These are phyloP conservation scores for Blastomyces parvus DNA, from an alignment of 2,329 filamentous ascomycete genomes.

Conservation along the genomic window DNA sequence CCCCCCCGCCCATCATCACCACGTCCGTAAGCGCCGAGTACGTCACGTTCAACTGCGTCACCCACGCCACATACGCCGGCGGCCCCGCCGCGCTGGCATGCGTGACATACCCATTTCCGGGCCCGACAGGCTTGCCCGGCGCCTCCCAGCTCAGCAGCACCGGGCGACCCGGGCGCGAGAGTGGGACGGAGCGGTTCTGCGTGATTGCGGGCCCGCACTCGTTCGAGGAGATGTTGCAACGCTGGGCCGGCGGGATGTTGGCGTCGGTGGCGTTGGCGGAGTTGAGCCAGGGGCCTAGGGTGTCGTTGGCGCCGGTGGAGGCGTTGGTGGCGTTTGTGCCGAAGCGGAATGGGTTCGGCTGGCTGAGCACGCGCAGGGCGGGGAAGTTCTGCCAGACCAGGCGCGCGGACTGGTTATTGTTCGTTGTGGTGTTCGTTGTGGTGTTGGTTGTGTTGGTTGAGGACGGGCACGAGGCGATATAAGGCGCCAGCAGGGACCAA, in stretches of 20 bases:
- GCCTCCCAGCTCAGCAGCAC: slow-evolving; percentile 64
- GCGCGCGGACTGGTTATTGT: too few species aligned
- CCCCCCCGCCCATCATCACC: background rate
- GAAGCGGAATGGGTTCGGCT: slow-evolving; percentile 64
- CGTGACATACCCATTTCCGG: slow-evolving; percentile 75
- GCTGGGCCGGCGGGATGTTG: slow-evolving; percentile 39
- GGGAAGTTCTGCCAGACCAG: slow-evolving; percentile 82
- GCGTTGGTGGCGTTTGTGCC: too few species aligned
- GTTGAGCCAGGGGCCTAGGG: slow-evolving; percentile 34
- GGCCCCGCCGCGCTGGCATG: slow-evolving; percentile 42
- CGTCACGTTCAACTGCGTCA: slow-evolving; percentile 65
- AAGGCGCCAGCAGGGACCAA: slow-evolving; percentile 72
- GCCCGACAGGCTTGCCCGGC: slow-evolving; percentile 59
- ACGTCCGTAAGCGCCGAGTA: slow-evolving; percentile 51
- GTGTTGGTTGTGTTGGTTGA: slow-evolving; percentile 42
- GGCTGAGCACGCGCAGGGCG: slow-evolving; percentile 59
- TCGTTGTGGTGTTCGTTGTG: too few species aligned
- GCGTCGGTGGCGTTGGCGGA: slow-evolving; percentile 27
- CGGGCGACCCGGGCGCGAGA: slow-evolving; percentile 64
- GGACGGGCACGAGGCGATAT: slow-evolving; percentile 73
- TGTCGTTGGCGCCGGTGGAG: slow-evolving; percentile 55
- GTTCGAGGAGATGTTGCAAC: slow-evolving; percentile 46
- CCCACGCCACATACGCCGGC: slow-evolving; percentile 65
- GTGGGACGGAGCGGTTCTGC: slow-evolving; percentile 58
- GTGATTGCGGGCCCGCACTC: slow-evolving; percentile 56